Conservation (phyloP, 2,329 filamentous ascomycete species). For the Cercospora zeae-maydis region DNA sequence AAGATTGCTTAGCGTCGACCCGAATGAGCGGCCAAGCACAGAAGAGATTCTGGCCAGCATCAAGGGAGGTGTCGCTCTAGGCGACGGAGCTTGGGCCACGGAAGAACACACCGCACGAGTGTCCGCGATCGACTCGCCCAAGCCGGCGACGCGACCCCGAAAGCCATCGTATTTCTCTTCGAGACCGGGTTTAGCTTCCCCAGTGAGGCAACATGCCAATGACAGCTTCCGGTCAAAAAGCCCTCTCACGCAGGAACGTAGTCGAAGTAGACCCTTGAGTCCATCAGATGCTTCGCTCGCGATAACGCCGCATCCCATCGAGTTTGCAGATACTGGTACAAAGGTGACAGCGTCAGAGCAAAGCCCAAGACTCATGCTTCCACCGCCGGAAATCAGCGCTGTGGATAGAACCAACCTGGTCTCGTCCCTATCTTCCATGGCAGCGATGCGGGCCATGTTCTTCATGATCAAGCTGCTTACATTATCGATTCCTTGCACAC, state of each 20-base stretch:
- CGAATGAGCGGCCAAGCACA: conserved; percentile 73
- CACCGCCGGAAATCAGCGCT: conserved; percentile 32
- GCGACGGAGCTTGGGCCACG: conserved; percentile 29
- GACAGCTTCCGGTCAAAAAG: conserved; percentile 18
- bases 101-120: conserved; percentile 37
- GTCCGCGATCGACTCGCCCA: conserved; percentile 42
- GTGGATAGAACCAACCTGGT: conserved; percentile 35
- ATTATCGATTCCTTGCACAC: conserved; percentile 66
- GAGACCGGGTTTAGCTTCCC: conserved; percentile 22
- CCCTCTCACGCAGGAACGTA: conserved; percentile 20
- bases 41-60: conserved; percentile 79
- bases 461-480: conserved; percentile 68
- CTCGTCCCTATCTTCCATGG: conserved; percentile 34
- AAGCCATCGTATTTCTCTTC: conserved; percentile 25
- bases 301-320: not conserved
- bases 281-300: conserved; percentile 13
- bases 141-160: conserved; percentile 19
- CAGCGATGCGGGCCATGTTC: conserved; percentile 52
- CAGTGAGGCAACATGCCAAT: conserved; percentile 20
- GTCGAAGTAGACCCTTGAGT: conserved; percentile 11
- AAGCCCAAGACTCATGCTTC: conserved; percentile 37
- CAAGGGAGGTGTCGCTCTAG: conserved; percentile 53
- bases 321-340: not conserved
- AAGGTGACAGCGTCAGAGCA: conserved; percentile 19
- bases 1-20: conserved; percentile 72